phyloP scores from a whole-genome alignment of 768 basidiomycete species.

The Mycena alexandri region DNA sequence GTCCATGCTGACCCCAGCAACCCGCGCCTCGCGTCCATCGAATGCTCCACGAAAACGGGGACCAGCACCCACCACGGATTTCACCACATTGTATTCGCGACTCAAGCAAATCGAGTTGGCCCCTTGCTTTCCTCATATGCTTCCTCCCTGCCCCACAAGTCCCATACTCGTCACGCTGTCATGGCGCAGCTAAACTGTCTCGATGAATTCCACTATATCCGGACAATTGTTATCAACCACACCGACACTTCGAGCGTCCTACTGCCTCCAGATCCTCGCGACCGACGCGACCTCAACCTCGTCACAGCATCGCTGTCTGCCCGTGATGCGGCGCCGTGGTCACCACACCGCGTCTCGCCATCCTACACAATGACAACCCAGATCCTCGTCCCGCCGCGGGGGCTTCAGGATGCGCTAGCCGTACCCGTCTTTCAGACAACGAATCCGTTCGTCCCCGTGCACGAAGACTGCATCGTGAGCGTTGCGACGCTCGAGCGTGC shows the following conservation, averaged over 20 bases:
- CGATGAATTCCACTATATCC: constrained; percentile 64
- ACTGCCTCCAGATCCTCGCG: constrained; percentile 62
- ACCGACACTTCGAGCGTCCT: constrained; percentile 64
- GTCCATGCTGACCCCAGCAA: constrained; percentile 56
- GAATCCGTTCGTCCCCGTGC: constrained; percentile 73
- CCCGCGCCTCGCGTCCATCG: constrained; percentile 51
- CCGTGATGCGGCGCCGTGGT: constrained; percentile 20
- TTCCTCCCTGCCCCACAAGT: constrained; percentile 49
- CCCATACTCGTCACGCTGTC: constrained; percentile 45
- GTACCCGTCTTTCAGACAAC: constrained; percentile 76
- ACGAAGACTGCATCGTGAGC: constrained; percentile 62
- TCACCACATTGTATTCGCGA: constrained; percentile 78
- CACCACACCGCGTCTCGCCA: constrained; percentile 53
- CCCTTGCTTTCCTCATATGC: constrained; percentile 64
- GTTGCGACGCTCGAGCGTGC: constrained; percentile 74
- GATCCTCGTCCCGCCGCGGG: constrained; percentile 53
- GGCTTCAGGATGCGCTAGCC: constrained; percentile 47
- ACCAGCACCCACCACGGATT: constrained; percentile 59
- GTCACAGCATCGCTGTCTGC: constrained; percentile 39
- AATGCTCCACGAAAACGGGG: constrained; percentile 49
- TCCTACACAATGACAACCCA: constrained; percentile 82
- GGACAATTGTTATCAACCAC: constrained; percentile 78
- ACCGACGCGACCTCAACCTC: constrained; percentile 78
- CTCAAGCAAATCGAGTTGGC: constrained; percentile 76
- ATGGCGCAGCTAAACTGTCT: constrained; percentile 63